Conservation (phyloP, 257 asterid genomes). For the Solanum ahanhuiri region DNA sequence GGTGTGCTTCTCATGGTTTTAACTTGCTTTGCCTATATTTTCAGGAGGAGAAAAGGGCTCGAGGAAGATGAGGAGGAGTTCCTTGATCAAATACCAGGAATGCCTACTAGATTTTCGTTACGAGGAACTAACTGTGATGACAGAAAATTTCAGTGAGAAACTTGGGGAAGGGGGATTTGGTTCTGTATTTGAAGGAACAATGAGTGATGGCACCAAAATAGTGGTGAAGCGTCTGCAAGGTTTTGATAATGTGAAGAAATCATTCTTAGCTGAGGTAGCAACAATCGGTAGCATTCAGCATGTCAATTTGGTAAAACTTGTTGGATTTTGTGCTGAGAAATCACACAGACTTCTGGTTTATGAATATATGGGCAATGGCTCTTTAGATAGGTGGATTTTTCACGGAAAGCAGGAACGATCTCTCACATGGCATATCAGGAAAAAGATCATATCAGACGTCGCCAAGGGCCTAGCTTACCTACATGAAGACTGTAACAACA, state of each 20-base stretch:
- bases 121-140: too few relatives aligned
- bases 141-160: too few relatives aligned
- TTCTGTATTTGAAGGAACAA: too few relatives aligned
- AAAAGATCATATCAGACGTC: conserved; percentile 4
- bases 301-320: conserved; percentile 2
- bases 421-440: conserved; percentile 3
- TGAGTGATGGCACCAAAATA: too few relatives aligned
- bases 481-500: conserved; percentile 18
- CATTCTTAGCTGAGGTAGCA: conserved; percentile 11
- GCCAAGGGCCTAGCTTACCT: conserved; percentile 9
- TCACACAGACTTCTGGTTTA: not conserved
- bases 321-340: not conserved
- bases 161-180: too few relatives aligned
- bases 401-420: not conserved
- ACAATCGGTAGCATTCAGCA: conserved; percentile 15
- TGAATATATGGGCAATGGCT: conserved; percentile 6
- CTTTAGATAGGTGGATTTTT: conserved; percentile 17
- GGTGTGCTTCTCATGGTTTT: not conserved
- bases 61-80: too few relatives aligned
- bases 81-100: too few relatives aligned
- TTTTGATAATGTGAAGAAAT: not conserved
- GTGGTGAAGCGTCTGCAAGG: too few relatives aligned
- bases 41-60: not conserved
- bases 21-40: not conserved
- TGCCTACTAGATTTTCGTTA: too few relatives aligned